Evolutionary conservation across 192 early-diverging fungal species (phyloP).

Genomic region (Entomortierella beljakovae): DNA sequence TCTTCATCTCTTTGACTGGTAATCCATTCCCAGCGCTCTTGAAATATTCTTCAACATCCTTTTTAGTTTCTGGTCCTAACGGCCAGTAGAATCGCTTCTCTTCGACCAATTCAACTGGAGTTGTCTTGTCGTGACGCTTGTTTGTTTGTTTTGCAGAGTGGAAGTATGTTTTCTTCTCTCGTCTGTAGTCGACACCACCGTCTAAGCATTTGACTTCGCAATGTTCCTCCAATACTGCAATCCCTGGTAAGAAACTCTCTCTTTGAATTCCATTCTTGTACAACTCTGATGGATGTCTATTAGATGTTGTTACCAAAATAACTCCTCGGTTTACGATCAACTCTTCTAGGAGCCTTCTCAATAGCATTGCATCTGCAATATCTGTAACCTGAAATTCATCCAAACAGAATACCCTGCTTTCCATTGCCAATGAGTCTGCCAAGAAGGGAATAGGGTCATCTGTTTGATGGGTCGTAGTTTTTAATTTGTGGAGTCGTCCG

Average conservation of each 20-base stretch:
- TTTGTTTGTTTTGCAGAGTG: slow-evolving; percentile 37
- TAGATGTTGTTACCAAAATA: slow-evolving; percentile 93
- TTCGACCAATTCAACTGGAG: slow-evolving; percentile 57
- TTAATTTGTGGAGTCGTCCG: slow-evolving; percentile 72
- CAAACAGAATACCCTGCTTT: slow-evolving; percentile 92
- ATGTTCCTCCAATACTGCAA: slow-evolving; percentile 83
- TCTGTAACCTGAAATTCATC: slow-evolving; percentile 99
- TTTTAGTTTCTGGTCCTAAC: slow-evolving; percentile 59
- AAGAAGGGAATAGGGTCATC: slow-evolving; percentile 79
- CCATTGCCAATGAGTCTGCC: slow-evolving; percentile 82
- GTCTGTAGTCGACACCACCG: slow-evolving; percentile 94
- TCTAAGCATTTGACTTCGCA: slow-evolving; percentile 87
- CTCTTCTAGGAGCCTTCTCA: slow-evolving; percentile 84
- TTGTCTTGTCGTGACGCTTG: neutral
- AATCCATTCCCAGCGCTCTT: slow-evolving; percentile 24
- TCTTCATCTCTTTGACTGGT: slow-evolving; percentile 51
- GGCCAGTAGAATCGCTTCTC: slow-evolving; percentile 81
- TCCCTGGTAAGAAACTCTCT: slow-evolving; percentile 91
- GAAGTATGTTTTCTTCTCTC: slow-evolving; percentile 51
- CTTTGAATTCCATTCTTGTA: slow-evolving; percentile 98
- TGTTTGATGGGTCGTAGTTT: slow-evolving; percentile 57
- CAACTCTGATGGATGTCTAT: slow-evolving; percentile 91
- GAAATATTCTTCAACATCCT: slow-evolving; percentile 58
- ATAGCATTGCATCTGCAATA: slow-evolving; percentile 97
- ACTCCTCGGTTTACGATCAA: slow-evolving; percentile 84